These are phyloP conservation scores for Macrolepiota albuminosa DNA, from an alignment of 768 basidiomycete genomes.

Conservation along the genomic window DNA sequence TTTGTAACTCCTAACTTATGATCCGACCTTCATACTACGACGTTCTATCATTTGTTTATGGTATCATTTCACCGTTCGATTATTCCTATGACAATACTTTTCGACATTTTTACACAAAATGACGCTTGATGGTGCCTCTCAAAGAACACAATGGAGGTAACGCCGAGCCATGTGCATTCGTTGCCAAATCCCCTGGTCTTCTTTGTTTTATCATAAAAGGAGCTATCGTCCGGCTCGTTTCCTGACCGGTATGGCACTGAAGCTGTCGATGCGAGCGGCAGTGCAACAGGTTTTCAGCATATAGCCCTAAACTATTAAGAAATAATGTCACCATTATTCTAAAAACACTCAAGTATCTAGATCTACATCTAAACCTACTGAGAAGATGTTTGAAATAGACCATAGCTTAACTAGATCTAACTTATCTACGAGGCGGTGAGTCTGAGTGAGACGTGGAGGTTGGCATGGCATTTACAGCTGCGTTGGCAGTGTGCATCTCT, in stretches of 20 bases:
- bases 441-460: neutral
- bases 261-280: neutral
- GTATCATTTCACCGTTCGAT: neutral
- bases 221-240: neutral
- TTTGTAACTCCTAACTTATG: neutral
- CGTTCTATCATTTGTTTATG: neutral
- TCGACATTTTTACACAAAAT: neutral
- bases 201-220: constrained; percentile 1
- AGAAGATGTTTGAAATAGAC: too few relatives aligned
- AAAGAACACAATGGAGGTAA: neutral
- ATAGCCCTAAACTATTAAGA: too few relatives aligned
- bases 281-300: too few relatives aligned
- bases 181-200: neutral
- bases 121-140: too few relatives aligned
- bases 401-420: too few relatives aligned
- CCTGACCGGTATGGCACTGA: neutral
- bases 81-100: neutral
- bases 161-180: neutral
- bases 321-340: too few relatives aligned
- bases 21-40: neutral
- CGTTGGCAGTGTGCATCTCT: neutral
- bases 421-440: neutral
- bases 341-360: too few relatives aligned
- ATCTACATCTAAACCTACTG: too few relatives aligned
- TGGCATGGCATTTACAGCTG: neutral